Percentiles rank a stretch among this genome's conserved stretches.
Conservation (phyloP, 805 yeast genomes). For the Spathaspora arborariae region DNA sequence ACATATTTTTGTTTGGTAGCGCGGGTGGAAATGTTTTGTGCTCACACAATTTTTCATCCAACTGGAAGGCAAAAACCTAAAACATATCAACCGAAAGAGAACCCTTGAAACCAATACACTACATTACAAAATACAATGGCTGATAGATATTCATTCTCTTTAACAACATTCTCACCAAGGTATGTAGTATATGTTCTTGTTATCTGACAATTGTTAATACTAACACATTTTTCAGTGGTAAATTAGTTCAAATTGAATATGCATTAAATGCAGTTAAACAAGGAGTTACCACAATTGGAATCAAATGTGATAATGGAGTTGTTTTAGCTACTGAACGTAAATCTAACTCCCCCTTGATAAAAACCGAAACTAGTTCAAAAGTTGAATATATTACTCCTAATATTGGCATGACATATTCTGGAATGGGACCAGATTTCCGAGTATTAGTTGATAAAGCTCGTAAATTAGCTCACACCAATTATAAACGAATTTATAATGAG, state of each 20-base stretch:
- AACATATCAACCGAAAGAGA: neutral
- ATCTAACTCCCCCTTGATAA: slow-evolving; percentile 71
- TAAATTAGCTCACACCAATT: slow-evolving; percentile 86
- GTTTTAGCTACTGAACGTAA: slow-evolving; percentile 97
- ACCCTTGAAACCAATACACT: neutral
- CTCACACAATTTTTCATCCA: neutral
- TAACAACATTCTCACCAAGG: slow-evolving; percentile 97
- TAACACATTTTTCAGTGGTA: slow-evolving; percentile 57
- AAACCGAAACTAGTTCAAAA: slow-evolving; percentile 71
- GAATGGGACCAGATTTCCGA: slow-evolving; percentile 99
- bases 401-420: slow-evolving; percentile 94
- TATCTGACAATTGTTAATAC: neutral
- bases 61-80: slow-evolving; percentile 3
- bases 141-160: slow-evolving; percentile 94
- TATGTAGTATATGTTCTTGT: slow-evolving; percentile 31
- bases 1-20: too few species aligned
- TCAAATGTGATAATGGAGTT: slow-evolving; percentile 89
- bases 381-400: slow-evolving; percentile 87
- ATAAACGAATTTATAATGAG: slow-evolving; percentile 91
- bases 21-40: neutral
- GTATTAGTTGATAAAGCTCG: slow-evolving; percentile 92
- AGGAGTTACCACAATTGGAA: slow-evolving; percentile 96
- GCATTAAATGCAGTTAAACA: slow-evolving; percentile 96
- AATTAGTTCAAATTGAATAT: slow-evolving; percentile 95
- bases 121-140: slow-evolving; percentile 66